phyloP scores from a whole-genome alignment of 2,329 filamentous ascomycete species.

The Alternaria solani region DNA sequence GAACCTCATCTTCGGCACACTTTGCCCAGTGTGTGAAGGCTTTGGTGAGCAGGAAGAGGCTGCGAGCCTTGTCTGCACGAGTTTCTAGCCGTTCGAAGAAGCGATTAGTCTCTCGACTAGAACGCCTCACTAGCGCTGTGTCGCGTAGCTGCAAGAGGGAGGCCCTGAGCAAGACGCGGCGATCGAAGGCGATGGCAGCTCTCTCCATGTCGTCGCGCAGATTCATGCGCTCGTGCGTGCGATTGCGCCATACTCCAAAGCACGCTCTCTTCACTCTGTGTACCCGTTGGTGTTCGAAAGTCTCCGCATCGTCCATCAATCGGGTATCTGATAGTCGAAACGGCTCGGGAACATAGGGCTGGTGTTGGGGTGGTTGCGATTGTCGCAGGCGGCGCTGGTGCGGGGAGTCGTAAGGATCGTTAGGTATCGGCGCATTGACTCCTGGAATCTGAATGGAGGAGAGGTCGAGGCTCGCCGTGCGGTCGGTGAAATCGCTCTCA shows the following conservation, averaged over 20 bases:
- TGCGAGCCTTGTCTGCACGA: constrained; percentile 69
- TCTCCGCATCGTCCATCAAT: constrained; percentile 60
- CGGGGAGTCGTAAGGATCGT: constrained; percentile 17
- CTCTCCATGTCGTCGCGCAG: constrained; percentile 34
- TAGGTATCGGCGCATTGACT: constrained; percentile 48
- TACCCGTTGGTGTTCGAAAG: constrained; percentile 44
- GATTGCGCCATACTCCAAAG: constrained; percentile 59
- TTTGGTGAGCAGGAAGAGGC: constrained; percentile 70
- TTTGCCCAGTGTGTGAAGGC: constrained; percentile 75
- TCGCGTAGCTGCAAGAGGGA: constrained; percentile 56
- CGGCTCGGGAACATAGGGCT: constrained; percentile 46
- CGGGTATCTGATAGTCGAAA: constrained; percentile 61
- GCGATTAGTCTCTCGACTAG: constrained; percentile 57
- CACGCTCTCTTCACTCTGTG: constrained; percentile 37
- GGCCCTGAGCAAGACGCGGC: constrained; percentile 60
- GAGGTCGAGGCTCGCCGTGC: constrained; percentile 38
- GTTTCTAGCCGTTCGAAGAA: constrained; percentile 66
- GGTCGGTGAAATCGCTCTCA: constrained; percentile 44
- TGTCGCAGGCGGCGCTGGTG: constrained; percentile 12
- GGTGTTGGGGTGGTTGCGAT: constrained; percentile 20
- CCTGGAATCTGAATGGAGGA: constrained; percentile 45
- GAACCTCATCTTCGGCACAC: constrained; percentile 69
- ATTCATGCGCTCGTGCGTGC: constrained; percentile 35
- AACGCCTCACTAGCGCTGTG: constrained; percentile 47
- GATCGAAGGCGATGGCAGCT: constrained; percentile 59